phyloP scores from a whole-genome alignment of 345 rosid species.

The Anastatica hierochuntica region DNA sequence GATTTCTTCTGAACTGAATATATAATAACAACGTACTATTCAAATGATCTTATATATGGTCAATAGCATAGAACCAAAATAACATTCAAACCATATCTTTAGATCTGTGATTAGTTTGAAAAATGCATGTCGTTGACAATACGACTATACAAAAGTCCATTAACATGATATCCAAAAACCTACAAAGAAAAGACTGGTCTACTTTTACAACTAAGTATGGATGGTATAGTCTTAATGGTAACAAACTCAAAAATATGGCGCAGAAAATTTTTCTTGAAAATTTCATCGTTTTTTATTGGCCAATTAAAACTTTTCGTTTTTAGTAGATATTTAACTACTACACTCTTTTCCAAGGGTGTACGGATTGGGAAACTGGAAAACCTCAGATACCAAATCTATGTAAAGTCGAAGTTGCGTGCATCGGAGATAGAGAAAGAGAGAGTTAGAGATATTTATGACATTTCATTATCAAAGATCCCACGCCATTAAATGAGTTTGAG shows the following conservation, averaged over 20 bases:
- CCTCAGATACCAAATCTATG: constrained; percentile 24
- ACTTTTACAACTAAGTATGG: too few species aligned
- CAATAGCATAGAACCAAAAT: constrained; percentile 22
- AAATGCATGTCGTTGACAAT: neutral
- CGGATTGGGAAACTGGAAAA: constrained; percentile 20
- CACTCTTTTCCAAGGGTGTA: too few species aligned
- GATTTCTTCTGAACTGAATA: too few species aligned
- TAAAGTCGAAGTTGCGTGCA: constrained; percentile 17
- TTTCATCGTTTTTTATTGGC: too few species aligned
- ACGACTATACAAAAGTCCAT: neutral
- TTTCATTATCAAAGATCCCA: constrained; percentile 5
- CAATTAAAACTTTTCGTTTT: too few species aligned
- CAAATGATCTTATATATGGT: neutral
- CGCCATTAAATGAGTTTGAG: constrained; percentile 18
- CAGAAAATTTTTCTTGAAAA: too few species aligned
- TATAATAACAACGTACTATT: neutral
- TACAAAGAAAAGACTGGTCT: too few species aligned
- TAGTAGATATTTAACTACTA: too few species aligned
- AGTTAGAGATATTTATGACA: constrained; percentile 2
- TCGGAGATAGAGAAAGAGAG: neutral
- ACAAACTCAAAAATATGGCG: too few species aligned
- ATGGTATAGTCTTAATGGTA: too few species aligned
- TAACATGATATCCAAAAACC: constrained; percentile 10
- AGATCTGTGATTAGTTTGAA: constrained; percentile 2
- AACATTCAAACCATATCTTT: constrained; percentile 16